These are phyloP conservation scores for Astrocystis sublimbata DNA, from an alignment of 495 filamentous ascomycete genomes.

Conservation along the genomic window DNA sequence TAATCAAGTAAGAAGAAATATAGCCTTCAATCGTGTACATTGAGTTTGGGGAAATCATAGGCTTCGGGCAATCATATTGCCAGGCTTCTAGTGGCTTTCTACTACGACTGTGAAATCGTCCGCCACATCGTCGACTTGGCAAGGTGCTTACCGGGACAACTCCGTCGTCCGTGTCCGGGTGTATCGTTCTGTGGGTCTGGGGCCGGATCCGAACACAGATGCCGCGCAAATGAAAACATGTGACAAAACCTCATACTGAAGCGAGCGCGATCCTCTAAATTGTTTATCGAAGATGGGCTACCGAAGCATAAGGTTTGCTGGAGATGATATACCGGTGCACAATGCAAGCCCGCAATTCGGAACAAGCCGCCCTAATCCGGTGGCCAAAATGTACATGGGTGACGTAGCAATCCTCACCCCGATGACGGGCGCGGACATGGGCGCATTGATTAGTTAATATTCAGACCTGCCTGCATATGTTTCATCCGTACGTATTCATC, in stretches of 20 bases:
- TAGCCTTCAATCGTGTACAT: neutral
- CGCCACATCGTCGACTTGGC: slow-evolving; percentile 47
- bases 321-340: too few relatives aligned
- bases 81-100: neutral
- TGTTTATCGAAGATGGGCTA: slow-evolving; percentile 2
- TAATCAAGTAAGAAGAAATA: neutral
- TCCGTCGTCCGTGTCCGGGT: slow-evolving; percentile 54
- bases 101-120: slow-evolving; percentile 33
- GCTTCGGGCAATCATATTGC: neutral
- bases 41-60: neutral
- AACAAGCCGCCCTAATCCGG: too few relatives aligned
- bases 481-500: too few relatives aligned
- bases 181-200: slow-evolving; percentile 41
- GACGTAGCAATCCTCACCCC: too few relatives aligned
- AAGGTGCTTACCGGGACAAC: slow-evolving; percentile 50
- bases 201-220: slow-evolving; percentile 37
- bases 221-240: too few relatives aligned
- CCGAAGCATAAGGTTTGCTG: too few relatives aligned
- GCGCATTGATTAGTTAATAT: too few relatives aligned
- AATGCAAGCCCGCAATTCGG: too few relatives aligned
- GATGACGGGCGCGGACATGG: too few relatives aligned
- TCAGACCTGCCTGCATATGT: too few relatives aligned
- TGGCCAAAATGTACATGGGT: too few relatives aligned
- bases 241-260: slow-evolving; percentile 40
- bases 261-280: slow-evolving; percentile 35